Conservation (phyloP, 2,329 filamentous ascomycete species). For the Parastagonospora avenae region DNA sequence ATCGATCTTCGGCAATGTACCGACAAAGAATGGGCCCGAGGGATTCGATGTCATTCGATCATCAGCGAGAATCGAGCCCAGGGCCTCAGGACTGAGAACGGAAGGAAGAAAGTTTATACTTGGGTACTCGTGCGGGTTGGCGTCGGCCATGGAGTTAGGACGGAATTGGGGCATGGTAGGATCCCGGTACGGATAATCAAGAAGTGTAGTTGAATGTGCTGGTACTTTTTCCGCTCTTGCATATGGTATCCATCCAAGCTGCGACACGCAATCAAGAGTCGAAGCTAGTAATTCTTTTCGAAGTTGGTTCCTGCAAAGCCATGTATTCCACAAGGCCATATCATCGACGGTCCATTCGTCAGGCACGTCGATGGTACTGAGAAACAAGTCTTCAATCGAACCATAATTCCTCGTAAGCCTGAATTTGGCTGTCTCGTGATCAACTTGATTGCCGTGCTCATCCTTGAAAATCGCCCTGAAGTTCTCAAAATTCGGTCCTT, state of each 20-base stretch:
- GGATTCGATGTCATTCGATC: no score
- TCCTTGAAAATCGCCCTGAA: constrained; percentile 14
- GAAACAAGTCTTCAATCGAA: constrained; percentile 21
- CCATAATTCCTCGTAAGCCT: constrained; percentile 16
- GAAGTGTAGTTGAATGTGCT: background rate
- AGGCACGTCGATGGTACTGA: constrained; percentile 12
- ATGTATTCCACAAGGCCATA: constrained; percentile 28
- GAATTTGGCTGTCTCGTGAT: constrained; percentile 4
- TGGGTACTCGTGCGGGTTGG: background rate
- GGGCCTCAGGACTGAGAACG: no score
- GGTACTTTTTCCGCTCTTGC: no score
- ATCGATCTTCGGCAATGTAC: background rate
- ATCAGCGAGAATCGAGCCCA: no score
- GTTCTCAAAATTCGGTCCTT: background rate
- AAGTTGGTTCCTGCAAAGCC: constrained; percentile 28
- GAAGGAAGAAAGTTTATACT: background rate
- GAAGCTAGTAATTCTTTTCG: constrained; percentile 23
- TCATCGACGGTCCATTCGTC: constrained; percentile 14
- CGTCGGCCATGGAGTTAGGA: constrained; percentile 55
- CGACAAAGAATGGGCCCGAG: no score
- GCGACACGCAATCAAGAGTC: constrained; percentile 14
- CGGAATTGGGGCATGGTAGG: constrained; percentile 72
- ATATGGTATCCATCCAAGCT: constrained; percentile 22
- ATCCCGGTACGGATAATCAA: constrained; percentile 49
- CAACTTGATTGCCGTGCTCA: constrained; percentile 3